Evolutionary conservation across 2,329 filamentous ascomycete genomes (phyloP), one percentile per base, ranked within the genome.

Genomic region (Mollisiaceae sp.): DNA sequence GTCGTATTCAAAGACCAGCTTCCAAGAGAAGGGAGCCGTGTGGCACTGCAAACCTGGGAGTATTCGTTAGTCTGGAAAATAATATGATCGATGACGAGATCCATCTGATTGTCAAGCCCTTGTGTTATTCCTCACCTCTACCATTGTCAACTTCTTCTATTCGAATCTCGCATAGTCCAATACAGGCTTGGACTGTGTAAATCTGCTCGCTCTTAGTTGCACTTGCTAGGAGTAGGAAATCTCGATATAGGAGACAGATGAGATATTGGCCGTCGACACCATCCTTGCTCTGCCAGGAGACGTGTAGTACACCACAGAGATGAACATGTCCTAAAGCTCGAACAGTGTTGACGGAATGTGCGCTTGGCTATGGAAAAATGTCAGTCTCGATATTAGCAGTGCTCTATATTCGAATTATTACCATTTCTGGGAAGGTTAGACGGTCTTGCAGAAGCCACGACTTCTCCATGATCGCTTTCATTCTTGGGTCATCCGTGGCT

Each of bases 11-110:
- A 98, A 97, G 2, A 92, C 83, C 12, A 97, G 74, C 76, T 98
- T 99, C 94, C 94, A 98, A 1, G 93, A 95, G 76, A 92, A 92
- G 0, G 91, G 89, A 0, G 92, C 91, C 2, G 91, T 92, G 69
- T 95, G 90, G 73, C 93, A 97, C 81, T 94, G 93, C 8, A 98
- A 77, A 0, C 93, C 93, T 97, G 67, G n/a, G 55, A 14, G 36
- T 14, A 15, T 4, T 22, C 52, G 15, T 74, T 58, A 75, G 68
- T 27, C 50, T 8, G 38, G 12, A 12, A 61, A 60, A 43, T 12
- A 47, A 39, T 5, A 24, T 32, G 27, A 6, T 32, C 6, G 24
- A 45, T 22, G 18, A 47, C 14, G 22, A 43, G 41, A 18, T 50
- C 20, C 8, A 20, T 24, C 4, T 11, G n/a, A 4, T 20, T 24